These are phyloP conservation scores for Leccinum variicolor DNA, from an alignment of 768 basidiomycete genomes.

Conservation along the genomic window DNA sequence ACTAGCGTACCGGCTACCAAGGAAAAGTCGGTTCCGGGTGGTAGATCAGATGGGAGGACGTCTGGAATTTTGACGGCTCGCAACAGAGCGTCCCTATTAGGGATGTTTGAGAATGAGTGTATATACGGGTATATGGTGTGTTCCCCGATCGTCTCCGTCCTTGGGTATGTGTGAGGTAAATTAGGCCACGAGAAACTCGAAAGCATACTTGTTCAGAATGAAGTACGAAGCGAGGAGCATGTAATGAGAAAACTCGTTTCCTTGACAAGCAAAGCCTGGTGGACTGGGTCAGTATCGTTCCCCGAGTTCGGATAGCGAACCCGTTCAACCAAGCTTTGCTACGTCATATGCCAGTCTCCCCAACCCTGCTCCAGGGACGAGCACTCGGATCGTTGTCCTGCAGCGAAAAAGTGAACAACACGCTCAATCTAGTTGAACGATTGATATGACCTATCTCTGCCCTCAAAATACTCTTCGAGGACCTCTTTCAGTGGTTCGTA, in stretches of 20 bases:
- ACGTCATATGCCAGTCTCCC: conserved; percentile 88
- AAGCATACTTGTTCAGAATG: conserved; percentile 74
- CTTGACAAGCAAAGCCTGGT: conserved; percentile 85
- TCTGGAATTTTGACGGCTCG: conserved; percentile 76
- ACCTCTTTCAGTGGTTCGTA: conserved; percentile 84
- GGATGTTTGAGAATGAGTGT: conserved; percentile 88
- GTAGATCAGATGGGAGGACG: conserved; percentile 72
- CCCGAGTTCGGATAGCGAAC: not conserved
- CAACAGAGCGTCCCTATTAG: conserved; percentile 56
- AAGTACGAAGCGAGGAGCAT: conserved; percentile 91
- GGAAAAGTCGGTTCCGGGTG: conserved; percentile 64
- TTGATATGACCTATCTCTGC: conserved; percentile 42
- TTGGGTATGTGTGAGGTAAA: conserved; percentile 13
- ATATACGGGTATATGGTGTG: conserved; percentile 86
- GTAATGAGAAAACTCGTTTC: conserved; percentile 94
- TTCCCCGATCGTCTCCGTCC: conserved; percentile 64
- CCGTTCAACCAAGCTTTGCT: conserved; percentile 63
- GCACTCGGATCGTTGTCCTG: conserved; percentile 61
- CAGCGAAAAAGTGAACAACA: not conserved
- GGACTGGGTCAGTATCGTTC: not conserved
- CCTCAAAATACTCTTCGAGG: conserved; percentile 57
- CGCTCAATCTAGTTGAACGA: not conserved
- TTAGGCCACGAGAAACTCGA: not conserved
- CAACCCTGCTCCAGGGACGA: conserved; percentile 89
- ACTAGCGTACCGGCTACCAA: conserved; percentile 71